Evolutionary conservation across 192 early-diverging fungal species (phyloP).

Genomic region (Tieghemiomyces parasiticus): DNA sequence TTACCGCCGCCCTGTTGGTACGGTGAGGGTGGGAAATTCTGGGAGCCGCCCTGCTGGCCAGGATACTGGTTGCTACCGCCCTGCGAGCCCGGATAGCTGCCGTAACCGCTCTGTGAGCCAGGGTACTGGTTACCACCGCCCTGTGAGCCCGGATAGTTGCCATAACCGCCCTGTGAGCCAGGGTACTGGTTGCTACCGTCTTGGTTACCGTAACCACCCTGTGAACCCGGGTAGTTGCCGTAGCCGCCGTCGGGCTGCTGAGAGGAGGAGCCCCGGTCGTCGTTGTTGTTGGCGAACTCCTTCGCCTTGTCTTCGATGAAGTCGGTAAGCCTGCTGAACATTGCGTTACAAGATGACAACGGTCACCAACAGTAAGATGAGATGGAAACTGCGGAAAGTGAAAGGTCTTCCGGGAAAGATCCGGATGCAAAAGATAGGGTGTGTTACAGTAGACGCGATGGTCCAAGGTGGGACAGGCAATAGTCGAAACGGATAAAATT

Average conservation of each 20-base stretch:
- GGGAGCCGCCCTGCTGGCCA: neutral
- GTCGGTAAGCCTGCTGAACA: neutral
- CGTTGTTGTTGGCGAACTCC: neutral
- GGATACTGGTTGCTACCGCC: conserved; percentile 6
- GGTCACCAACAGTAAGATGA: neutral
- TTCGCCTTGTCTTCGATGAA: neutral
- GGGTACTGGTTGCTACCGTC: neutral
- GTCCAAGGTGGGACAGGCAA: too few species aligned
- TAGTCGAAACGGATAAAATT: too few species aligned
- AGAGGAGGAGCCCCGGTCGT: neutral
- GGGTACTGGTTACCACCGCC: neutral
- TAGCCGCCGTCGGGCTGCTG: neutral
- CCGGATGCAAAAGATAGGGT: too few species aligned
- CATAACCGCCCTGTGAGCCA: neutral
- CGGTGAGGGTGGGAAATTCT: too few species aligned
- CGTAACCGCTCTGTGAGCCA: too few species aligned
- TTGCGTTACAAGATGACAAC: neutral
- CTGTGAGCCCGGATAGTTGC: neutral
- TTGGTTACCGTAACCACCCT: neutral
- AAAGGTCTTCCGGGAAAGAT: too few species aligned
- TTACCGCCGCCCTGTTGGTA: neutral
- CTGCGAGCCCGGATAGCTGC: neutral
- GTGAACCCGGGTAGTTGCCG: neutral
- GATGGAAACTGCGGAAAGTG: neutral
- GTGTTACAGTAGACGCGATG: too few species aligned